Evolutionary conservation across 2,329 filamentous ascomycete genomes (phyloP).

Genomic region (Trichothecium sympodiale): DNA sequence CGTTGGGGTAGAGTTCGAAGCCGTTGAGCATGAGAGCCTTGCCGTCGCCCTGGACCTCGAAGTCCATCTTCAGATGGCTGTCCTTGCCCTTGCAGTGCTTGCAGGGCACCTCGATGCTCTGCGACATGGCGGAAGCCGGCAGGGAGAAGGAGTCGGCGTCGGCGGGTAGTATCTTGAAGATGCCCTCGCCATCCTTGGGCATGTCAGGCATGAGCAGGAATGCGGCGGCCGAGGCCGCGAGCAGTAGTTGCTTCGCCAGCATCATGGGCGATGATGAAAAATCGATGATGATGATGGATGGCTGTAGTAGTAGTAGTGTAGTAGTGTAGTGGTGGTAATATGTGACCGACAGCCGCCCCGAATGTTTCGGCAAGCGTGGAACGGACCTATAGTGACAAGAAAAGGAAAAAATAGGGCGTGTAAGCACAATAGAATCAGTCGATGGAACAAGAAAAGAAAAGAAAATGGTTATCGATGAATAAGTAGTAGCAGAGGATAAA

Average conservation of each 20-base stretch:
- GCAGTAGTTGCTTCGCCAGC: conserved; percentile 19
- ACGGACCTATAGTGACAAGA: no score
- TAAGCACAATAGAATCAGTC: no score
- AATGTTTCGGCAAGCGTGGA: no score
- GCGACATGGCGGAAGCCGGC: conserved; percentile 19
- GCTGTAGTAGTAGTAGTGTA: background rate
- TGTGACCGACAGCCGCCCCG: no score
- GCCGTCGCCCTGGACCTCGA: conserved; percentile 33
- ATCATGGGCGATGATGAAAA: conserved; percentile 11
- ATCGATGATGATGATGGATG: background rate
- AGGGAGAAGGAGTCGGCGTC: conserved; percentile 24
- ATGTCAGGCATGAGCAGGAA: conserved; percentile 44
- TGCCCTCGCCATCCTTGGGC: conserved; percentile 27
- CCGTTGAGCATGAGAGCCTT: conserved; percentile 47
- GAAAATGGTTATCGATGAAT: no score
- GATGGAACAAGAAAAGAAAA: no score
- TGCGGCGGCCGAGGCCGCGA: conserved; percentile 26
- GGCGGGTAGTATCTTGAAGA: conserved; percentile 29
- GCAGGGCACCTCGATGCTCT: conserved; percentile 39
- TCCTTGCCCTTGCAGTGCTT: conserved; percentile 37
- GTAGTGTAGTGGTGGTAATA: no score
- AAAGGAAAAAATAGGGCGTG: no score
- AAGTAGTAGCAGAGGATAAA: no score
- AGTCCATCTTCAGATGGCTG: conserved; percentile 40
- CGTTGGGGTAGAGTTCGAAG: conserved; percentile 46